Evolutionary conservation across 2,329 filamentous ascomycete species (phyloP).

Genomic region (Alternaria sp.): DNA sequence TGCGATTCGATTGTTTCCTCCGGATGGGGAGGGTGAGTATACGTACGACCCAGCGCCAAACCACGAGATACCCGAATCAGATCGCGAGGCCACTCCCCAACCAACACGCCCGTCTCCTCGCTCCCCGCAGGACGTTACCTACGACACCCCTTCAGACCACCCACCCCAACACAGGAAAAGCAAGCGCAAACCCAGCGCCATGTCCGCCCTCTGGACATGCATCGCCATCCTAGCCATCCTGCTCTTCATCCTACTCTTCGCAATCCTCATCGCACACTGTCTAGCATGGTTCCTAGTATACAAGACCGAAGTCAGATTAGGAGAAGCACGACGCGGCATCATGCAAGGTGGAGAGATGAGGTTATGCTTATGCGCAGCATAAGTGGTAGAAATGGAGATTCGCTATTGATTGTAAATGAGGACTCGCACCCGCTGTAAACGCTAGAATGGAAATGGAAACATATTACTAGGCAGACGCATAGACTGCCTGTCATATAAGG

Average conservation of each 20-base stretch:
- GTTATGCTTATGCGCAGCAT: slow-evolving; percentile 35
- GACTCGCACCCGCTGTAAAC: not conserved
- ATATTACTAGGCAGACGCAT: not conserved
- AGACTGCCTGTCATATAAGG: rapidly evolving
- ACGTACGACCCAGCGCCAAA: not conserved
- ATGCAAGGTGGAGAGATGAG: slow-evolving; percentile 39
- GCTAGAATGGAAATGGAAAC: not conserved
- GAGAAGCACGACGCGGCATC: slow-evolving; percentile 30
- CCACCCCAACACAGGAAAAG: not conserved
- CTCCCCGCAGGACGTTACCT: rapidly evolving
- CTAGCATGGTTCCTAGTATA: slow-evolving; percentile 39
- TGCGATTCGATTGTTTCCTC: not conserved
- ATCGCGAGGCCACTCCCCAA: not conserved
- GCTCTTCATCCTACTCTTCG: slow-evolving; percentile 26
- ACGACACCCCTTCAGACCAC: not conserved
- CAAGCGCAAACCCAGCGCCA: not conserved
- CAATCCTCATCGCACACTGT: slow-evolving; percentile 33
- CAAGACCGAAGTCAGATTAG: slow-evolving; percentile 36
- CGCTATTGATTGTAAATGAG: not conserved
- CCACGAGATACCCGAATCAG: not conserved
- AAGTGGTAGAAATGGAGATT: not conserved
- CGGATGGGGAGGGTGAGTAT: not conserved
- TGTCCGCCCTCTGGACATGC: slow-evolving; percentile 5
- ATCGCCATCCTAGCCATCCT: slow-evolving; percentile 14
- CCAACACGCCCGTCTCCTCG: not conserved